Evolutionary conservation across 495 filamentous ascomycete genomes (phyloP).

Genomic region (Podospora sp.): DNA sequence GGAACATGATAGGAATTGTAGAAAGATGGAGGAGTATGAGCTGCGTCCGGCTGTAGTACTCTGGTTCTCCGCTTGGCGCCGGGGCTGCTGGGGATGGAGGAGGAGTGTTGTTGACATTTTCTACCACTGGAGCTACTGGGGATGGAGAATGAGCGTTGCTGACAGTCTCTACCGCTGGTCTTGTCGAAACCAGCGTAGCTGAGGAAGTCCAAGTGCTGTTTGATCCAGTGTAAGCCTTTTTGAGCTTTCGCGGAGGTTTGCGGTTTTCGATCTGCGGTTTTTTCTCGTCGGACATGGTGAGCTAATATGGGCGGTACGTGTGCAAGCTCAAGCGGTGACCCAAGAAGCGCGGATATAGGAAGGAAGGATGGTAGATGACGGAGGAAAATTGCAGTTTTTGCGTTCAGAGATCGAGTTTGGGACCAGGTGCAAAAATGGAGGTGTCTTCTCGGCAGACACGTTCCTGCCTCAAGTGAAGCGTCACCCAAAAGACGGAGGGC

Average conservation of each 20-base stretch:
- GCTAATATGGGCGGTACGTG: neutral
- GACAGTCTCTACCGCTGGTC: neutral
- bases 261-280: neutral
- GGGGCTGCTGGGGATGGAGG: neutral
- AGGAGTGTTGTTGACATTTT: neutral
- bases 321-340: neutral
- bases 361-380: neutral
- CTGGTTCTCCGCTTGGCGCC: neutral
- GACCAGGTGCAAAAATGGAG: neutral
- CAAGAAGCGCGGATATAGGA: neutral
- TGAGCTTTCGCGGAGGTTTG: neutral
- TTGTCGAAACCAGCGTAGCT: neutral
- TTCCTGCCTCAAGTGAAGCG: neutral
- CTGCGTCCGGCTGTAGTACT: neutral
- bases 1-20: conserved; percentile 9
- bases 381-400: too few relatives aligned
- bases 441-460: neutral
- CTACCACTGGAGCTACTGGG: neutral
- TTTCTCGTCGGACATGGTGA: neutral
- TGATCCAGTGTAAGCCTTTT: neutral
- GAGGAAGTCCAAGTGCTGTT: neutral
- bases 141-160: neutral
- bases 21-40: neutral
- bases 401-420: neutral
- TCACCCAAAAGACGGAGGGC: neutral